These are phyloP conservation scores for Umbellularia californica DNA, from an alignment of 164 flowering plant genomes.

Conservation along the genomic window DNA sequence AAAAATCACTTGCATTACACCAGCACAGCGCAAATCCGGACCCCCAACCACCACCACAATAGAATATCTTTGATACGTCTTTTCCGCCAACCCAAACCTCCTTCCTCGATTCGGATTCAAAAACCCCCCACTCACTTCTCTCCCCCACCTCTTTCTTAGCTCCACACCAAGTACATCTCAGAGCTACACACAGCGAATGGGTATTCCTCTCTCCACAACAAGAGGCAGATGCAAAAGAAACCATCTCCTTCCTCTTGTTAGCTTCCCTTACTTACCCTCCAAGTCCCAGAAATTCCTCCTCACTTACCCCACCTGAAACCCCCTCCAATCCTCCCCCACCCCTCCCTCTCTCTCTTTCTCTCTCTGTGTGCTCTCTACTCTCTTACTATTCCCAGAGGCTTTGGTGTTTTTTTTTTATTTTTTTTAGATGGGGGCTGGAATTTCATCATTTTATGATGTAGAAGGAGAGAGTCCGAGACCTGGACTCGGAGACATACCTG, in stretches of 20 bases:
- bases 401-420: too few relatives aligned
- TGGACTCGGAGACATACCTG: conserved; percentile 76
- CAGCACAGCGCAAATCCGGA: too few relatives aligned
- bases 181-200: neutral
- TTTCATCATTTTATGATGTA: conserved; percentile 19
- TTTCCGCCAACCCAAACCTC: too few relatives aligned
- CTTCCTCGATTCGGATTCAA: neutral
- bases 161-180: neutral
- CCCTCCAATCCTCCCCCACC: neutral
- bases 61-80: too few relatives aligned
- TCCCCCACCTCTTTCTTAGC: neutral
- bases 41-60: too few relatives aligned
- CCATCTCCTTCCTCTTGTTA: neutral
- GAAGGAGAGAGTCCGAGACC: conserved; percentile 10
- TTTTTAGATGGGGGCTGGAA: conserved; percentile 39
- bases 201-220: conserved; percentile 1
- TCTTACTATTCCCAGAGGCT: neutral
- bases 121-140: neutral
- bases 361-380: neutral
- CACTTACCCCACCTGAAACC: neutral
- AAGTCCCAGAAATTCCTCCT: neutral
- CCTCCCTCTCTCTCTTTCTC: neutral
- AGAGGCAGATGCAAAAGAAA: neutral
- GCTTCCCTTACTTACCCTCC: neutral
- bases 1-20: too few relatives aligned